Percentiles rank a stretch among this genome's conserved stretches.
These are phyloP conservation scores for Dioscorea dumetorum DNA, from an alignment of 106 monocot genomes.

Conservation along the genomic window DNA sequence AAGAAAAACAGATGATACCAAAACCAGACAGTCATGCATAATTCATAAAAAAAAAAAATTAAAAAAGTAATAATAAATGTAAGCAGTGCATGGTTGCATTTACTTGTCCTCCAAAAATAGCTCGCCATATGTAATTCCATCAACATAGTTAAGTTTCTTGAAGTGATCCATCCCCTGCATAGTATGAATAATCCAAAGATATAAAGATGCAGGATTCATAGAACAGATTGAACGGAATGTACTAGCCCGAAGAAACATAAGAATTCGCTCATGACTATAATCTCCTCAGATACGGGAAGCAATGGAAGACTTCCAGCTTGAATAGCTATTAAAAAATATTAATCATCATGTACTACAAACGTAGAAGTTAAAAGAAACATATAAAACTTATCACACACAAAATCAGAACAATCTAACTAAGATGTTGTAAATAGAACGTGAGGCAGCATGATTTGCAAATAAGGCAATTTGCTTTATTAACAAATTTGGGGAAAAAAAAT, in stretches of 20 bases:
- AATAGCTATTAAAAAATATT: slow-evolving; percentile 7
- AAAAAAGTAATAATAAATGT: not conserved
- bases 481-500: not conserved
- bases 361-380: not conserved
- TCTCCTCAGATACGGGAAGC: slow-evolving; percentile 79
- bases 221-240: not conserved
- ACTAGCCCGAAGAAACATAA: slow-evolving; percentile 89
- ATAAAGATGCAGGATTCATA: no score
- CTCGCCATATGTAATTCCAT: slow-evolving; percentile 96
- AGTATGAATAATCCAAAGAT: no score
- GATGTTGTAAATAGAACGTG: not conserved
- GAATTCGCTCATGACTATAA: slow-evolving; percentile 94
- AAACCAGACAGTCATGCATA: no score
- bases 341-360: not conserved
- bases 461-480: not conserved
- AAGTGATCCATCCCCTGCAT: slow-evolving; percentile 95
- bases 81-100: not conserved
- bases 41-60: not conserved
- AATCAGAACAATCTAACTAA: not conserved
- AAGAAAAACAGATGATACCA: no score
- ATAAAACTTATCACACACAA: not conserved
- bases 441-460: not conserved
- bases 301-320: slow-evolving; percentile 95
- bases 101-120: slow-evolving; percentile 96
- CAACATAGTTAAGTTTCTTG: slow-evolving; percentile 86